These are phyloP conservation scores for Staphylotrichum longicolle DNA, from an alignment of 495 filamentous ascomycete species.

Conservation along the genomic window DNA sequence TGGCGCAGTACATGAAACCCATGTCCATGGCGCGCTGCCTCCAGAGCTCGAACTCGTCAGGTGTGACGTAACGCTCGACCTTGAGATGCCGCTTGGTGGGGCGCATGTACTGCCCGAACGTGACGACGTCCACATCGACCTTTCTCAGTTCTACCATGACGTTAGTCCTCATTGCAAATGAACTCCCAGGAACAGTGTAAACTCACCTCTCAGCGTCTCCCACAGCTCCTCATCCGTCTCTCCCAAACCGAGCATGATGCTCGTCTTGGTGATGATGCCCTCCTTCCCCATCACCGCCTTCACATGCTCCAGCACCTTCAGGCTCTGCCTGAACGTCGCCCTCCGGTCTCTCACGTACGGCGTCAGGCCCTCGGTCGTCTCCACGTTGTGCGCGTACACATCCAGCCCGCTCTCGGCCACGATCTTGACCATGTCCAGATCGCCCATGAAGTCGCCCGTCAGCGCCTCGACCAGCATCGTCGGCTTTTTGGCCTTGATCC, in stretches of 20 bases:
- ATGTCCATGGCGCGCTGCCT: conserved; percentile 83
- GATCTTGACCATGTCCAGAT: conserved; percentile 75
- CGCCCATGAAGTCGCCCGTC: conserved; percentile 84
- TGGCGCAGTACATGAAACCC: conserved; percentile 96
- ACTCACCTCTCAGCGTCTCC: conserved; percentile 66
- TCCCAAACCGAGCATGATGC: conserved; percentile 91
- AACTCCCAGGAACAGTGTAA: not conserved
- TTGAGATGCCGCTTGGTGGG: conserved; percentile 97
- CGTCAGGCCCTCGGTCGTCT: conserved; percentile 89
- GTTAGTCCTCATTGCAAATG: conserved; percentile 17
- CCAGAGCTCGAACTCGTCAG: conserved; percentile 88
- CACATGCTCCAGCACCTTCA: conserved; percentile 75
- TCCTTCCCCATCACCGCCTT: conserved; percentile 65
- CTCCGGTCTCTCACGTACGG: conserved; percentile 86
- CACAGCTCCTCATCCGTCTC: conserved; percentile 89
- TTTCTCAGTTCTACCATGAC: conserved; percentile 62
- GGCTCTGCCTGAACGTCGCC: conserved; percentile 82
- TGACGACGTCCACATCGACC: conserved; percentile 85
- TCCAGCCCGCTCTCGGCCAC: conserved; percentile 87
- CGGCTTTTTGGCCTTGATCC: conserved; percentile 87
- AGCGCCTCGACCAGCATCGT: conserved; percentile 89
- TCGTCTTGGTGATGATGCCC: conserved; percentile 91
- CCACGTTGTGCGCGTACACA: conserved; percentile 95
- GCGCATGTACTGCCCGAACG: conserved; percentile 98
- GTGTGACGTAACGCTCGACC: conserved; percentile 90